phyloP scores from a whole-genome alignment of 306 rosid species.

The Mucuna pruriens region DNA sequence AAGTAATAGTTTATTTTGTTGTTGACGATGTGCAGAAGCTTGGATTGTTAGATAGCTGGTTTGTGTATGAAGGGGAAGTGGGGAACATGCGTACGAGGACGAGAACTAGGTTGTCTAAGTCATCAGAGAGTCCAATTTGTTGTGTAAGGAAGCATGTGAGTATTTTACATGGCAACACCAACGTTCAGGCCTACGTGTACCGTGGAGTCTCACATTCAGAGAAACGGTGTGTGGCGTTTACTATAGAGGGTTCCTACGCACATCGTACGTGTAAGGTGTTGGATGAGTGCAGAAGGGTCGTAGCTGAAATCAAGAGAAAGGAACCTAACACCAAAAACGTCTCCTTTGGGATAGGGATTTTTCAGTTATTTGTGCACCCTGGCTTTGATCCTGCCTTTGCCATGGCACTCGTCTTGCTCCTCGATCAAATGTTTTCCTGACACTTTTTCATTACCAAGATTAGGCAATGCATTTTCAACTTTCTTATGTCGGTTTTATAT shows the following conservation, averaged over 20 bases:
- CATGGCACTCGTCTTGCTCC: constrained; percentile 75
- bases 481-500: not conserved
- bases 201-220: constrained; percentile 31
- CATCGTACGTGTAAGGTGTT: constrained; percentile 70
- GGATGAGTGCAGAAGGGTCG: constrained; percentile 58
- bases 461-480: not conserved
- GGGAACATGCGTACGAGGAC: not conserved
- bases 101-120: not conserved
- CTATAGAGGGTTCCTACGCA: constrained; percentile 69
- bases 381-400: constrained; percentile 71
- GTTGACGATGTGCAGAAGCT: constrained; percentile 48
- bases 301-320: constrained; percentile 79
- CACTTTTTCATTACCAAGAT: not conserved
- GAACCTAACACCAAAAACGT: constrained; percentile 58
- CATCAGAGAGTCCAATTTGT: constrained; percentile 55
- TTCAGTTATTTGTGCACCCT: constrained; percentile 69
- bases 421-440: constrained; percentile 79
- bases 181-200: constrained; percentile 55
- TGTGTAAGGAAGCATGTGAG: constrained; percentile 60
- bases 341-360: constrained; percentile 76
- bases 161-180: constrained; percentile 49
- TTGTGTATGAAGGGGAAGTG: constrained; percentile 68
- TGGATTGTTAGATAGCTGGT: constrained; percentile 66
- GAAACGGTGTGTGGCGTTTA: constrained; percentile 47
- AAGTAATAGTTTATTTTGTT: not conserved